Percentiles rank a stretch among this genome's conserved stretches.
phyloP scores from a whole-genome alignment of 2,329 filamentous ascomycete genomes.

The Ceratocystis alfenasii region DNA sequence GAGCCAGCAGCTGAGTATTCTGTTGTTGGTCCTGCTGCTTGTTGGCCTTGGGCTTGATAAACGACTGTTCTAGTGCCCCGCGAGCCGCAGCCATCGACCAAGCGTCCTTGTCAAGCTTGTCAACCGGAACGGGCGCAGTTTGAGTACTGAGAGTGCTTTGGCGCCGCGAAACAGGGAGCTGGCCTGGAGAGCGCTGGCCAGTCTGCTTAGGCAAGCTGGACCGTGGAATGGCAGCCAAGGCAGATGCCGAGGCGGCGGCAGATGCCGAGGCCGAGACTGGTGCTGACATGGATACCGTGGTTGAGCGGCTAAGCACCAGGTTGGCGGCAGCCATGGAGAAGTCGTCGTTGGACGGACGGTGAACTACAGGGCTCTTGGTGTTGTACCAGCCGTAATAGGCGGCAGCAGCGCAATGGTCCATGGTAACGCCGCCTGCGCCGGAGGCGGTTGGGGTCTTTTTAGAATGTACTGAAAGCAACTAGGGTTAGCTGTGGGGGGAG shows the following conservation, averaged over 20 bases:
- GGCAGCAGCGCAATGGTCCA: conserved; percentile 44
- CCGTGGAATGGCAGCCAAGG: neutral
- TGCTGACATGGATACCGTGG: neutral
- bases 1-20: neutral
- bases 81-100: conserved; percentile 16
- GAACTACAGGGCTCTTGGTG: conserved; percentile 40
- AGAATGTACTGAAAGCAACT: neutral
- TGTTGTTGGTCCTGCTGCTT: conserved; percentile 1
- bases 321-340: conserved; percentile 38
- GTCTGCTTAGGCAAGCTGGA: neutral
- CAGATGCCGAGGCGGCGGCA: neutral
- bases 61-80: conserved; percentile 15
- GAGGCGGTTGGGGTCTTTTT: conserved; percentile 7
- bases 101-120: neutral
- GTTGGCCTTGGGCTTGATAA: conserved; percentile 10
- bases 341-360: conserved; percentile 37
- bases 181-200: neutral
- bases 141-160: neutral
- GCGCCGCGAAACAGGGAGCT: neutral
- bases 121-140: neutral
- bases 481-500: neutral
- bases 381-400: conserved; percentile 59
- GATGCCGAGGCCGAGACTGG: conserved; percentile 8
- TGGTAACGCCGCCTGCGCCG: conserved; percentile 12
- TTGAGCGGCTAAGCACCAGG: conserved; percentile 10